A percentile compares a stretch with the other conserved stretches of the same genome.
Conservation (phyloP, 768 basidiomycete genomes). For the Nidularia pulvinata region DNA sequence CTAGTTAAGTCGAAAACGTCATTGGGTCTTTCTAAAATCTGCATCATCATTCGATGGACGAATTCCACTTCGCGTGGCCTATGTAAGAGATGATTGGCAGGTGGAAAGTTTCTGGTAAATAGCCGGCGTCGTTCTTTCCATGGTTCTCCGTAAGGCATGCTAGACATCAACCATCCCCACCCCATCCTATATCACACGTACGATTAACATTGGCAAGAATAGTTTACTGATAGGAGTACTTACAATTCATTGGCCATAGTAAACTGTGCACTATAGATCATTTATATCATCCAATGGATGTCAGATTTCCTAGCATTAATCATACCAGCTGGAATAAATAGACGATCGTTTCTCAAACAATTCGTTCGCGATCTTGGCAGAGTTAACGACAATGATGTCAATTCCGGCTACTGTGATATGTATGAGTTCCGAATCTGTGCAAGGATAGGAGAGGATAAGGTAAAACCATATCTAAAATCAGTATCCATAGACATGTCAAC, state of each 20-base stretch:
- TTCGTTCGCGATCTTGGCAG: conserved; percentile 27
- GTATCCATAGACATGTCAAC: background rate
- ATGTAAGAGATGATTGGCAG: conserved; percentile 23
- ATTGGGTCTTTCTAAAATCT: conserved; percentile 28
- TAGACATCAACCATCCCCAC: conserved; percentile 33
- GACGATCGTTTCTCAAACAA: conserved; percentile 35
- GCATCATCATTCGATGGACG: conserved; percentile 24
- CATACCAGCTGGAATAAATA: conserved; percentile 30
- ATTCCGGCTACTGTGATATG: conserved; percentile 15
- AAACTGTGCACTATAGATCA: conserved; percentile 1
- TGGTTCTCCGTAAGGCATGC: conserved; percentile 34
- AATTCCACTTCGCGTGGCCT: conserved; percentile 23
- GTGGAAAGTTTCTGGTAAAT: conserved; percentile 39
- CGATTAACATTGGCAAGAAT: background rate
- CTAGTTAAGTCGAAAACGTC: conserved; percentile 29
- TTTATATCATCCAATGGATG: background rate
- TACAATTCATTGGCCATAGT: conserved; percentile 8
- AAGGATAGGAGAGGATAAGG: background rate
- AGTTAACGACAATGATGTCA: conserved; percentile 24
- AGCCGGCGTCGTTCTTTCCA: conserved; percentile 40
- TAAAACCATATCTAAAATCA: background rate
- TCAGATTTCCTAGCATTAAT: background rate
- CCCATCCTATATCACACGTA: conserved; percentile 29
- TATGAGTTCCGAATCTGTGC: conserved; percentile 19
- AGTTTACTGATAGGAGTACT: background rate